Evolutionary conservation across 2,329 filamentous ascomycete genomes (phyloP).

Genomic region (Penicillium occitanis): DNA sequence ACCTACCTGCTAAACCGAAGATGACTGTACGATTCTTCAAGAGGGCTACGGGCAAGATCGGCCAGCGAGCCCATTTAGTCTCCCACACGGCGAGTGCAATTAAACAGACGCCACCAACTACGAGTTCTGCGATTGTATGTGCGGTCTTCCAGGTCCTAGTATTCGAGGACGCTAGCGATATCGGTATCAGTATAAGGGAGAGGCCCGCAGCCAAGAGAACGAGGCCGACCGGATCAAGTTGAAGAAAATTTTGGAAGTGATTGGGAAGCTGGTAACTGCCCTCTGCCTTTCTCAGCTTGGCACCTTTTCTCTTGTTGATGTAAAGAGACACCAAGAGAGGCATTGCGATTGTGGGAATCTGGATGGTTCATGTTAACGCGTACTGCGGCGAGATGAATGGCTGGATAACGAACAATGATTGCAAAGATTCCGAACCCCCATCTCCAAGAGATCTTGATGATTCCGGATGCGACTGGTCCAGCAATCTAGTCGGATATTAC

Average conservation of each 20-base stretch:
- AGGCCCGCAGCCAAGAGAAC: constrained; percentile 9
- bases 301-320: constrained; percentile 15
- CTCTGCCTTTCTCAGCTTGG: constrained; percentile 11
- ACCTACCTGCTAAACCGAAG: constrained; percentile 11
- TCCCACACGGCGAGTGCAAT: constrained; percentile 13
- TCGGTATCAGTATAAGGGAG: constrained; percentile 12
- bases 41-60: constrained; percentile 9
- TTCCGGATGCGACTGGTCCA: constrained; percentile 8
- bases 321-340: constrained; percentile 9
- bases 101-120: constrained; percentile 10
- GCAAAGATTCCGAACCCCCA: constrained; percentile 18
- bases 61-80: constrained; percentile 12
- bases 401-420: constrained; percentile 8
- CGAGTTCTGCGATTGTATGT: constrained; percentile 8
- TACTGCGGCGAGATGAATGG: not conserved
- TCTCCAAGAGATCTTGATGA: constrained; percentile 15
- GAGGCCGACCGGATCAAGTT: constrained; percentile 15
- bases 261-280: constrained; percentile 13
- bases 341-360: constrained; percentile 8
- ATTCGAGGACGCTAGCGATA: constrained; percentile 13
- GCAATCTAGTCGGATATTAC: constrained; percentile 13
- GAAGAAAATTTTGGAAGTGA: constrained; percentile 15
- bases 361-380: not conserved
- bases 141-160: constrained; percentile 9
- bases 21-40: constrained; percentile 13